A percentile compares a stretch with the other conserved stretches of the same genome.
These are phyloP conservation scores for Usnea hakonensis DNA, from an alignment of 495 filamentous ascomycete genomes.

Conservation along the genomic window DNA sequence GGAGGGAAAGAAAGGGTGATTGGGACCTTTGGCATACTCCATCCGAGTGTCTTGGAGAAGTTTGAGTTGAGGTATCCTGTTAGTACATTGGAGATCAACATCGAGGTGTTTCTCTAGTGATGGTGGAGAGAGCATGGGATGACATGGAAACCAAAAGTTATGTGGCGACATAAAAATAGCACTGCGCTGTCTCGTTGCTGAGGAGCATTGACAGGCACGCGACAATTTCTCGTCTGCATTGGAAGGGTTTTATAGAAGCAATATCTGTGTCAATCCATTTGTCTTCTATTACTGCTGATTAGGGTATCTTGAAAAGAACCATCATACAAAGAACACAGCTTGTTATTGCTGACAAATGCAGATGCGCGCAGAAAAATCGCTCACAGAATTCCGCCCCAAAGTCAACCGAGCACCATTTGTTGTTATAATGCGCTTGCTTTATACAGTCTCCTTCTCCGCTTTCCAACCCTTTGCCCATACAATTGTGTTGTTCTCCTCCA, in stretches of 20 bases:
- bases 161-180: background rate
- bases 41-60: constrained; percentile 85
- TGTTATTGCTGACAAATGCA: background rate
- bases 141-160: background rate
- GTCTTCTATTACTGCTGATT: background rate
- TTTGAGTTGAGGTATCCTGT: constrained; percentile 91
- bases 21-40: constrained; percentile 86
- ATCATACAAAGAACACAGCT: background rate
- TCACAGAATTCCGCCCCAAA: background rate
- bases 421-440: too few species aligned
- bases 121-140: background rate
- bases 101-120: constrained; percentile 80
- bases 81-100: constrained; percentile 89
- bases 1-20: constrained; percentile 62
- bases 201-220: background rate
- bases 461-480: too few species aligned
- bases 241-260: background rate
- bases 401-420: too few species aligned
- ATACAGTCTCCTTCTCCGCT: too few species aligned
- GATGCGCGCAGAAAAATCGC: background rate
- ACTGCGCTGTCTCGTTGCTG: background rate
- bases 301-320: background rate
- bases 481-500: too few species aligned
- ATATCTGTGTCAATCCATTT: background rate
- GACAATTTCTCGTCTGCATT: background rate